phyloP scores from a whole-genome alignment of 371 early-diverging fungal species.

The Rhizopus stolonifer region DNA sequence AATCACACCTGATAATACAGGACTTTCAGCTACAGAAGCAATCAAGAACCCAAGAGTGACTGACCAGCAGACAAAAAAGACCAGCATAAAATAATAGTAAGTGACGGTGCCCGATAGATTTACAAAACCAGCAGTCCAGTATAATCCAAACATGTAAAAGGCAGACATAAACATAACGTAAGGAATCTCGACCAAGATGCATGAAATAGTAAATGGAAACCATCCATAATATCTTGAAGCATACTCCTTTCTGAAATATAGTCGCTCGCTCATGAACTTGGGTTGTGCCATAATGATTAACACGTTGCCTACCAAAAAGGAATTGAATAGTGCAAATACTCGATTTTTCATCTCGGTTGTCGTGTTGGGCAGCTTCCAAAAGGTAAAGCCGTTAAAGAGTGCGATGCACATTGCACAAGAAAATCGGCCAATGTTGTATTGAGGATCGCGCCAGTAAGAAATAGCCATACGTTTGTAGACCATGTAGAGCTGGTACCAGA shows the following conservation, averaged over 20 bases:
- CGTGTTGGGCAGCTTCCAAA: constrained; percentile 57
- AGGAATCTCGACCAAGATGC: constrained; percentile 62
- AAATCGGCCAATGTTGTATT: constrained; percentile 66
- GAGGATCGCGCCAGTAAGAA: constrained; percentile 64
- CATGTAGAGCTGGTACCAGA: constrained; percentile 44
- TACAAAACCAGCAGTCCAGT: constrained; percentile 71
- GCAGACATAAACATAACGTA: constrained; percentile 53
- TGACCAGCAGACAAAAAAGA: constrained; percentile 61
- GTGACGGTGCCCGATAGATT: constrained; percentile 45
- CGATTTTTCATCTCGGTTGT: constrained; percentile 69
- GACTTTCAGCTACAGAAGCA: constrained; percentile 46
- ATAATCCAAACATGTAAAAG: constrained; percentile 59
- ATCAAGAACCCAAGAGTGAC: constrained; percentile 63
- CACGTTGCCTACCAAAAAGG: constrained; percentile 61
- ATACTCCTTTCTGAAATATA: constrained; percentile 69
- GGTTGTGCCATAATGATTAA: constrained; percentile 73
- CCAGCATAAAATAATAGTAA: constrained; percentile 63
- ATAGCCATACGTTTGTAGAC: constrained; percentile 63
- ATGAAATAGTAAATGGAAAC: constrained; percentile 55
- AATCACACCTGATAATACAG: constrained; percentile 67
- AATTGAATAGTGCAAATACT: constrained; percentile 71
- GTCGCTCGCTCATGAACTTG: constrained; percentile 68
- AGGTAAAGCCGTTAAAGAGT: constrained; percentile 74
- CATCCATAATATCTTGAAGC: constrained; percentile 74
- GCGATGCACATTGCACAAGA: constrained; percentile 51